Evolutionary conservation across 2,329 filamentous ascomycete genomes (phyloP), one percentile per base, ranked within the genome.

Genomic region (Corniculantispora saksenae): DNA sequence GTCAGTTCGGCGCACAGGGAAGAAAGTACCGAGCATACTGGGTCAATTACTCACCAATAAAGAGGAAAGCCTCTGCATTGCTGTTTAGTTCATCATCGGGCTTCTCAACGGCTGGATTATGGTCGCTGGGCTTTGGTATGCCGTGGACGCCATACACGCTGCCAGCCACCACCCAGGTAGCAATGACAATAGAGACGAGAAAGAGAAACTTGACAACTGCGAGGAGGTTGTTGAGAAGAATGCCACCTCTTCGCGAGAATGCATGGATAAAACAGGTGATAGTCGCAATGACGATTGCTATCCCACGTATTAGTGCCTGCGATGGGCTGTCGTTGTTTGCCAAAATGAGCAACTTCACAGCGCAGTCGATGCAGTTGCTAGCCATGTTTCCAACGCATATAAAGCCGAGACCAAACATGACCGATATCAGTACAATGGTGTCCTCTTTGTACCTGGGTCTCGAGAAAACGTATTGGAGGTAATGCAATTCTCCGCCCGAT

Each of bases 181-280:
- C 70, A 9, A 73, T 64, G 19, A 78, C 70, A 60, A 86, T 82
- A 12, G 80, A 72, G 1, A 84, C 63, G 2, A 86, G 76, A 1
- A 85, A 78, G 54, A 75, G 69, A 3, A 84, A 71, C 67, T 86
- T 86, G 65, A 83, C 68, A 3, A 80, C 71, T 3, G 83, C 83
- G 38, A 86, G 74, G n/a, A 78, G 27, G 66, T 86, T 86, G 70
- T 83, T 84, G 27, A 86, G 69, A 25, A 76, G 70, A 51, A 86
- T 84, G 2, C 84, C 84, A 3, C 81, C 82, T 9, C 79, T 74
- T 29, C 84, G 75, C 51, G 81, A 85, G 47, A 78, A 71, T 3
- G 76, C 78, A 66, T 86, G 84, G 1, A 85, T 76, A 21, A 84
- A 74, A 63, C 82, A 82, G 3, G 81, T 78, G 13, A 79, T 68